Evolutionary conservation across 2,329 filamentous ascomycete species (phyloP).

Genomic region (Lecanicillium sp.): DNA sequence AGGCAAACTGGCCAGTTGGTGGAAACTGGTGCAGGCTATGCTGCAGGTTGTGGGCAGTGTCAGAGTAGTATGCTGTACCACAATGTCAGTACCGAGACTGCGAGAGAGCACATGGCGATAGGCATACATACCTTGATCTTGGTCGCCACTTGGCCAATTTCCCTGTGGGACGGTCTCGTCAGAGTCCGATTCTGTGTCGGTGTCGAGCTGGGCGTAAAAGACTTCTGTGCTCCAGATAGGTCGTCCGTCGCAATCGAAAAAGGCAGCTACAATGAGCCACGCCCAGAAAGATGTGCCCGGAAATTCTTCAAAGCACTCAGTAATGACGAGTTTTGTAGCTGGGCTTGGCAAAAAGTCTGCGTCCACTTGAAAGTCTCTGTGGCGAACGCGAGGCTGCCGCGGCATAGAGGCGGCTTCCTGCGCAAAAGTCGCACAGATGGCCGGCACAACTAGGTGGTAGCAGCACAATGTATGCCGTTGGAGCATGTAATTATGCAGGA

Average conservation of each 20-base stretch:
- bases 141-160: conserved; percentile 1
- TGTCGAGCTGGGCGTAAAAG: conserved; percentile 25
- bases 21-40: neutral
- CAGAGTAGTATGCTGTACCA: conserved; percentile 5
- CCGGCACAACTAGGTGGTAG: too few relatives aligned
- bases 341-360: too few relatives aligned
- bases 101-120: neutral
- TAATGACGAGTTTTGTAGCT: too few relatives aligned
- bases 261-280: conserved; percentile 38
- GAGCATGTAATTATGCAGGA: too few relatives aligned
- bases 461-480: too few relatives aligned
- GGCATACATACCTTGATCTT: conserved; percentile 6
- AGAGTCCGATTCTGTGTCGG: conserved; percentile 17
- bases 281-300: too few relatives aligned
- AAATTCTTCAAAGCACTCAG: too few relatives aligned
- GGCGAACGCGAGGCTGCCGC: too few relatives aligned
- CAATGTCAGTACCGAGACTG: neutral
- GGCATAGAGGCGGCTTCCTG: too few relatives aligned
- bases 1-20: neutral
- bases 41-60: neutral
- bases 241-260: conserved; percentile 33
- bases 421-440: too few relatives aligned
- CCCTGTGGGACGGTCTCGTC: conserved; percentile 10
- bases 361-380: too few relatives aligned
- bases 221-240: conserved; percentile 40